These are phyloP conservation scores for Miscanthus lutarioriparius DNA, from an alignment of 176 grass and related monocot species.

Conservation along the genomic window DNA sequence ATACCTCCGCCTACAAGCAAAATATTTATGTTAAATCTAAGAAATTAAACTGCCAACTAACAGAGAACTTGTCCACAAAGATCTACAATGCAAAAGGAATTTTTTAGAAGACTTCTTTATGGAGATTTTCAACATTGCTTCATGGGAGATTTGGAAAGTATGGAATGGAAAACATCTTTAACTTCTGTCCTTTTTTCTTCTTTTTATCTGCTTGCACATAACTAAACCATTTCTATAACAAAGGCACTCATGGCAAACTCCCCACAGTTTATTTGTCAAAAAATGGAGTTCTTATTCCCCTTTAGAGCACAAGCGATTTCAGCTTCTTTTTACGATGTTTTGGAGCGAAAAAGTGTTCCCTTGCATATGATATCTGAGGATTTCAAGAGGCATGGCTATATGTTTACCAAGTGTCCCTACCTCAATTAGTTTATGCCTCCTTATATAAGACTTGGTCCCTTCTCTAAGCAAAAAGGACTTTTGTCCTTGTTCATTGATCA, in stretches of 20 bases:
- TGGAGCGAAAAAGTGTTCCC: background rate
- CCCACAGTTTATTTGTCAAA: background rate
- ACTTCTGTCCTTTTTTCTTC: background rate
- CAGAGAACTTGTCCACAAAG: background rate
- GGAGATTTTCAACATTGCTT: background rate
- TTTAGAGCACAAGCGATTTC: constrained; percentile 5
- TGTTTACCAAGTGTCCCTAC: constrained; percentile 3
- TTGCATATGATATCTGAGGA: background rate
- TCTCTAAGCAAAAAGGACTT: background rate
- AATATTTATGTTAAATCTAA: constrained; percentile 22
- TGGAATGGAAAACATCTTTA: background rate
- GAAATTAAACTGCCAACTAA: constrained; percentile 27
- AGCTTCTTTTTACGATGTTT: background rate
- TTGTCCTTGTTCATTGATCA: background rate
- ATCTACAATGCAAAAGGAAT: background rate
- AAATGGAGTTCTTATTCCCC: background rate
- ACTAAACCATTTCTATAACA: background rate
- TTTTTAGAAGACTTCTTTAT: background rate
- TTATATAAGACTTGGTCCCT: background rate
- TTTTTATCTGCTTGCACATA: constrained; percentile 2
- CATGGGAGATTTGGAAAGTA: background rate
- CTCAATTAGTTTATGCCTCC: background rate
- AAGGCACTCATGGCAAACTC: background rate
- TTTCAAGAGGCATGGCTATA: background rate
- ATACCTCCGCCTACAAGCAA: constrained; percentile 80